phyloP scores from a whole-genome alignment of 2,329 filamentous ascomycete species.

The Aspergillus chevalieri region DNA sequence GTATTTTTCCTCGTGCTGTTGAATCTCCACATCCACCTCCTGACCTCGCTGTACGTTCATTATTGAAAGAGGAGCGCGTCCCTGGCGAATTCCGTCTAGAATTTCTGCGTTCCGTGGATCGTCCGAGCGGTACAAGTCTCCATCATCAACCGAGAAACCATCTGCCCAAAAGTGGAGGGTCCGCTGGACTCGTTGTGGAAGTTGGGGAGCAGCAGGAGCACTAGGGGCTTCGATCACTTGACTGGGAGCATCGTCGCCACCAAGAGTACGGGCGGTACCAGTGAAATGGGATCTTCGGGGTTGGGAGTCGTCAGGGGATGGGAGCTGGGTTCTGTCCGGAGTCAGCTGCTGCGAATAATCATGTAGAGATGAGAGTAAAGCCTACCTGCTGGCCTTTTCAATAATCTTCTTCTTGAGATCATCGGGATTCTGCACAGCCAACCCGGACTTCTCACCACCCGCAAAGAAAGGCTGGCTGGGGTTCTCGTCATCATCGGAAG shows the following conservation, averaged over 20 bases:
- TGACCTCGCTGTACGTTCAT: constrained; percentile 58
- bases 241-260: constrained; percentile 58
- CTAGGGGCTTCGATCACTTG: constrained; percentile 50
- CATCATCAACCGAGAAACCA: constrained; percentile 62
- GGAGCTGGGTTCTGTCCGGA: constrained; percentile 22
- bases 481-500: constrained; percentile 49
- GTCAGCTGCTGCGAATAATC: background rate
- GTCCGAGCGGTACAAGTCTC: constrained; percentile 57
- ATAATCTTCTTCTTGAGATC: constrained; percentile 48
- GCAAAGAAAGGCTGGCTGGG: constrained; percentile 56
- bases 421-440: constrained; percentile 61
- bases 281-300: constrained; percentile 46
- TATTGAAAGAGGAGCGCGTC: constrained; percentile 56
- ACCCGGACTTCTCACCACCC: constrained; percentile 62
- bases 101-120: constrained; percentile 58
- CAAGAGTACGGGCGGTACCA: constrained; percentile 58
- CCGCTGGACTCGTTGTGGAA: constrained; percentile 49
- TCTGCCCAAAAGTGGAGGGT: constrained; percentile 60
- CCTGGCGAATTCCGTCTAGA: constrained; percentile 57
- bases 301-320: constrained; percentile 39
- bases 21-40: constrained; percentile 59
- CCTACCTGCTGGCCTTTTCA: constrained; percentile 39
- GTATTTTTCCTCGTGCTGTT: constrained; percentile 60
- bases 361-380: background rate
- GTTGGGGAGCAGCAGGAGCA: constrained; percentile 31